phyloP scores from a whole-genome alignment of 441 rosid genomes.

The Euphorbia celastroides region DNA sequence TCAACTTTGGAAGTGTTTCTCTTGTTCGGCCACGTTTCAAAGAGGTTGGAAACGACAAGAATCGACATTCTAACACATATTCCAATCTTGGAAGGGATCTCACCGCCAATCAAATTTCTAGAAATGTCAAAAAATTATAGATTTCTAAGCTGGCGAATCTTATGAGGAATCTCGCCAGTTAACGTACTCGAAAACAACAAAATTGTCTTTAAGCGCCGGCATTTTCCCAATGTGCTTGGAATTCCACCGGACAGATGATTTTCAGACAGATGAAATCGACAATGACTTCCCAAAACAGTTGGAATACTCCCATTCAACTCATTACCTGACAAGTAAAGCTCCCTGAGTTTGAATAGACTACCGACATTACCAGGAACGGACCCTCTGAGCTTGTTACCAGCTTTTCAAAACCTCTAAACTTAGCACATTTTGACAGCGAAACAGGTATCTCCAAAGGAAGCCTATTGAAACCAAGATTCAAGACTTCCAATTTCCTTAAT shows the following conservation, averaged over 20 bases:
- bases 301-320: constrained; percentile 45
- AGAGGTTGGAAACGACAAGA: constrained; percentile 46
- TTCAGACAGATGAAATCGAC: constrained; percentile 51
- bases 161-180: constrained; percentile 43
- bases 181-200: constrained; percentile 47
- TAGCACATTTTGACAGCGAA: constrained; percentile 22
- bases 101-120: constrained; percentile 43
- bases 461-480: constrained; percentile 58
- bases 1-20: constrained; percentile 36
- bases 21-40: constrained; percentile 24
- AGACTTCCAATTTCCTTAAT: constrained; percentile 40
- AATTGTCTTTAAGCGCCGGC: constrained; percentile 35
- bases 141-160: constrained; percentile 45
- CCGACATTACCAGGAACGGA: constrained; percentile 40
- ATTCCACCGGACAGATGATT: constrained; percentile 43
- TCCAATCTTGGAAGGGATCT: constrained; percentile 48
- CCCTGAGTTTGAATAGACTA: constrained; percentile 24
- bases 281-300: constrained; percentile 33
- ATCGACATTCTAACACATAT: constrained; percentile 41
- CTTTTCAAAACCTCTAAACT: constrained; percentile 45
- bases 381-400: constrained; percentile 45
- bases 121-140: constrained; percentile 63
- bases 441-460: constrained; percentile 38
- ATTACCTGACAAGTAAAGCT: constrained; percentile 41
- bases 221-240: constrained; percentile 45